Conservation (phyloP, 352 stramenopile genomes). For the Lagenidium giganteum region DNA sequence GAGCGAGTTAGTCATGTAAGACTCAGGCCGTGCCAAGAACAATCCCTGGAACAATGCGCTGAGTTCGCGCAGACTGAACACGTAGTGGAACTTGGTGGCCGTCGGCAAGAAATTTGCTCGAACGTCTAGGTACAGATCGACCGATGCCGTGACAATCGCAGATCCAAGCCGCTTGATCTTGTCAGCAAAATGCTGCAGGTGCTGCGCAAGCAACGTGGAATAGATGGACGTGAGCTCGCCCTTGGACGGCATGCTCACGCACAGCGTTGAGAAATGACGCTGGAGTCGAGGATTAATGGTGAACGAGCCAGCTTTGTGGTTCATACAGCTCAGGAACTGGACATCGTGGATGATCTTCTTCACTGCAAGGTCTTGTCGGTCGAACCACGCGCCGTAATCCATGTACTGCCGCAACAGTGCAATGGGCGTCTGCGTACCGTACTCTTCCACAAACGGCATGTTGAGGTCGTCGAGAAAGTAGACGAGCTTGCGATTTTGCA, state of each 20-base stretch:
- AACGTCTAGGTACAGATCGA: constrained; percentile 72
- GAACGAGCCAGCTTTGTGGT: constrained; percentile 83
- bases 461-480: constrained; percentile 90
- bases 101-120: constrained; percentile 76
- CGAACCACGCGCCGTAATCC: constrained; percentile 88
- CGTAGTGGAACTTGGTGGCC: constrained; percentile 91
- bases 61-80: constrained; percentile 91
- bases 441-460: constrained; percentile 78
- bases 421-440: constrained; percentile 82
- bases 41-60: constrained; percentile 86
- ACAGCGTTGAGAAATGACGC: constrained; percentile 75
- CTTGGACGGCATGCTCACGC: constrained; percentile 51
- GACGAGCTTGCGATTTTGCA: constrained; percentile 59
- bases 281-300: constrained; percentile 75
- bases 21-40: constrained; percentile 53
- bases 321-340: constrained; percentile 84
- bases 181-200: constrained; percentile 56
- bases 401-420: constrained; percentile 84
- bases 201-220: constrained; percentile 37
- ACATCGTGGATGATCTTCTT: constrained; percentile 84
- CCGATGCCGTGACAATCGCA: constrained; percentile 62
- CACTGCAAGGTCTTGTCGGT: constrained; percentile 66
- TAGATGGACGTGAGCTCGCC: constrained; percentile 57
- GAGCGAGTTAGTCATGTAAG: constrained; percentile 51
- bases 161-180: constrained; percentile 55